Conservation (phyloP, 495 filamentous ascomycete genomes). For the Talaromyces ruber region DNA sequence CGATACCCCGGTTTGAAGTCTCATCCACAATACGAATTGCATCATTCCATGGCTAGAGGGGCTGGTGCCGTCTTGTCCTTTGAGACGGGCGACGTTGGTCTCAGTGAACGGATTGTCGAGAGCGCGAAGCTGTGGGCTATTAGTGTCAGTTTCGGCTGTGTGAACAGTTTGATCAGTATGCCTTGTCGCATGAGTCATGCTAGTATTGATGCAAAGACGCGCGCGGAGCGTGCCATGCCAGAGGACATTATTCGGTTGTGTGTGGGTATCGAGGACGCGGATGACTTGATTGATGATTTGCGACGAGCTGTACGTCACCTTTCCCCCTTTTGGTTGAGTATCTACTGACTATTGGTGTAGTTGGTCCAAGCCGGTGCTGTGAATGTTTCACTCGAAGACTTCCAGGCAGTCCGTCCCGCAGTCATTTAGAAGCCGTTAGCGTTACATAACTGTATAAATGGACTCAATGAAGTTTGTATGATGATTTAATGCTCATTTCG, state of each 20-base stretch:
- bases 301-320: slow-evolving; percentile 67
- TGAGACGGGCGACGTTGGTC: slow-evolving; percentile 75
- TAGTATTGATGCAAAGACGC: slow-evolving; percentile 91
- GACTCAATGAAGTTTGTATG: background rate
- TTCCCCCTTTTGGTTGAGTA: background rate
- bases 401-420: slow-evolving; percentile 45
- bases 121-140: slow-evolving; percentile 87
- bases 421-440: background rate
- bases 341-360: slow-evolving; percentile 31
- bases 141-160: slow-evolving; percentile 93
- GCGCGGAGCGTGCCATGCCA: slow-evolving; percentile 80
- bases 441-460: background rate
- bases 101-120: slow-evolving; percentile 91
- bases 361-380: slow-evolving; percentile 92
- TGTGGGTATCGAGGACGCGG: slow-evolving; percentile 90
- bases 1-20: slow-evolving; percentile 89
- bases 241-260: slow-evolving; percentile 94
- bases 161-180: slow-evolving; percentile 98
- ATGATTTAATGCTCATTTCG: background rate
- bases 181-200: slow-evolving; percentile 99
- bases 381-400: slow-evolving; percentile 68
- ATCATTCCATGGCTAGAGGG: slow-evolving; percentile 89
- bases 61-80: slow-evolving; percentile 92
- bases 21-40: slow-evolving; percentile 92
- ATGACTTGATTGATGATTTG: slow-evolving; percentile 91